Percentiles rank a stretch among this genome's conserved stretches.
phyloP scores from a whole-genome alignment of 208 protist genomes.

The Porcisia hertigi region DNA sequence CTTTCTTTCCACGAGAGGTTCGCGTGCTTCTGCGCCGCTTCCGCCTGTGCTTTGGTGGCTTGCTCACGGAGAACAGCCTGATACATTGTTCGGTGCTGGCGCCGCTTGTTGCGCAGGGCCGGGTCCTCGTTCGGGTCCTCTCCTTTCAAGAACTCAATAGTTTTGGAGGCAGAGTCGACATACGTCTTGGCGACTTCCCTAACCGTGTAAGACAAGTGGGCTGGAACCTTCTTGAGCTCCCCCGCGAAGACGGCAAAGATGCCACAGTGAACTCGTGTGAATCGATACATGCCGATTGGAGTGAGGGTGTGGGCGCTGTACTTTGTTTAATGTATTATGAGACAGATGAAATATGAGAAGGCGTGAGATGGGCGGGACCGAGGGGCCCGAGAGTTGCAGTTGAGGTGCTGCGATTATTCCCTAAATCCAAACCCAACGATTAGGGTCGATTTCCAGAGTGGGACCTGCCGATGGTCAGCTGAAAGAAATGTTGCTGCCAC shows the following conservation, averaged over 20 bases:
- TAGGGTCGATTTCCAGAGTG: neutral
- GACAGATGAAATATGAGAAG: neutral
- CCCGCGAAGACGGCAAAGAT: constrained; percentile 48
- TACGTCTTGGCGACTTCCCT: constrained; percentile 34
- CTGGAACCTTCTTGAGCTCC: constrained; percentile 52
- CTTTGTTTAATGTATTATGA: neutral
- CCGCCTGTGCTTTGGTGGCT: constrained; percentile 21
- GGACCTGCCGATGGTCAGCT: too few species aligned
- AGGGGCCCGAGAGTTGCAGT: neutral
- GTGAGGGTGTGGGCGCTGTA: neutral
- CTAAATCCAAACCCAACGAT: neutral
- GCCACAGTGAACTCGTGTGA: constrained; percentile 19
- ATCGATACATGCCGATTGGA: constrained; percentile 34
- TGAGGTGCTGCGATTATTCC: neutral
- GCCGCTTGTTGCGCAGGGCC: constrained; percentile 41
- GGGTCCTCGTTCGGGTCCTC: constrained; percentile 41
- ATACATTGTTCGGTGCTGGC: constrained; percentile 68
- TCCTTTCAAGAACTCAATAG: constrained; percentile 50
- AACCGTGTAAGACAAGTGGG: constrained; percentile 31
- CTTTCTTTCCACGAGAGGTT: constrained; percentile 26
- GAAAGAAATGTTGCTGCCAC: neutral
- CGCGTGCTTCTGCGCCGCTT: constrained; percentile 8
- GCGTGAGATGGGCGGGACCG: neutral
- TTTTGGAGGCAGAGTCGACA: constrained; percentile 40
- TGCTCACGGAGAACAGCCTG: constrained; percentile 52